Percentiles rank a stretch among this genome's conserved stretches.
phyloP scores from a whole-genome alignment of 192 early-diverging fungal species.

The Rhizoclosmatium globosum region DNA sequence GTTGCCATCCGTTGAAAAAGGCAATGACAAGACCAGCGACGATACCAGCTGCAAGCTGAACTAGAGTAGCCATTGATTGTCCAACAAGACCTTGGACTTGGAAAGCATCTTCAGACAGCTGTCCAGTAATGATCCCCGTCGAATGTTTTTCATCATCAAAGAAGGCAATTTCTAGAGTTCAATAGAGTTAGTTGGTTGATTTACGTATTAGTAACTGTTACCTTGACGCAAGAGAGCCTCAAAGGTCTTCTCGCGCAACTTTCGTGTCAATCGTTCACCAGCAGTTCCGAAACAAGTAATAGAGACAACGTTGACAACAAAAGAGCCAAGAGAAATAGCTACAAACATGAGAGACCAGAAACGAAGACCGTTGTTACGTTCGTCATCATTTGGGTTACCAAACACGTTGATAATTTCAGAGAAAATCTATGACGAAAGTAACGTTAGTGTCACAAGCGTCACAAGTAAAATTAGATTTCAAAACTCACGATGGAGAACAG shows the following conservation, averaged over 20 bases:
- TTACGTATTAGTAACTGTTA: neutral
- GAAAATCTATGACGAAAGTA: conserved; percentile 56
- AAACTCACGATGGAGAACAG: conserved; percentile 52
- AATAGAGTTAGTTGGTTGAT: neutral
- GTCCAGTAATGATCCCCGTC: conserved; percentile 80
- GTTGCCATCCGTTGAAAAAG: conserved; percentile 78
- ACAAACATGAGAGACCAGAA: conserved; percentile 72
- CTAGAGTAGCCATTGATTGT: conserved; percentile 56
- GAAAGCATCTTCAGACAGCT: conserved; percentile 80
- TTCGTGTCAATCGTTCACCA: conserved; percentile 48
- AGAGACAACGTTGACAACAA: conserved; percentile 57
- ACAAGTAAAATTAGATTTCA: neutral
- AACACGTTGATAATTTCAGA: conserved; percentile 46
- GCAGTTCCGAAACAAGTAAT: conserved; percentile 57
- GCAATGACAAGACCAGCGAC: conserved; percentile 66
- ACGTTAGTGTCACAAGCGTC: conserved; percentile 7
- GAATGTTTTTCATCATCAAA: conserved; percentile 69
- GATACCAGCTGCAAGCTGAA: conserved; percentile 54
- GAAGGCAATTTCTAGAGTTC: conserved; percentile 52
- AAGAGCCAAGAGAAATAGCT: conserved; percentile 65
- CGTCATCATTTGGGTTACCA: conserved; percentile 43
- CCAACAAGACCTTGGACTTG: conserved; percentile 65
- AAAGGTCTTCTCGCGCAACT: conserved; percentile 52
- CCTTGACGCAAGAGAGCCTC: conserved; percentile 55
- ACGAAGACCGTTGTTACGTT: conserved; percentile 47